phyloP scores from a whole-genome alignment of 306 rosid genomes.

The Dryas drummondii region DNA sequence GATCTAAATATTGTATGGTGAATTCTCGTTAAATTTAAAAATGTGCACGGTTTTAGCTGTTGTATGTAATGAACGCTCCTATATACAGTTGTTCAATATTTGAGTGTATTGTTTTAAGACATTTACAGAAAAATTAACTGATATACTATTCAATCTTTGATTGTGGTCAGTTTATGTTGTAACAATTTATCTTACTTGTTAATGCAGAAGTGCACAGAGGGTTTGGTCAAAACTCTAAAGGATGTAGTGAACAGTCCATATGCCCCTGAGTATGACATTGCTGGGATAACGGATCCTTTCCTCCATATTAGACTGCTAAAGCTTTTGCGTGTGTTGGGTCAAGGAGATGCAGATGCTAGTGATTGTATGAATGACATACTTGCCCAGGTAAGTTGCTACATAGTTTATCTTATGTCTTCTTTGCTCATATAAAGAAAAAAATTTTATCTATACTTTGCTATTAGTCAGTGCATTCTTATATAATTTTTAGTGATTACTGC shows the following conservation, averaged over 20 bases:
- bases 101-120: neutral
- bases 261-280: constrained; percentile 93
- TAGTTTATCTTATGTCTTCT: constrained; percentile 10
- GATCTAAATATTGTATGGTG: neutral
- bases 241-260: constrained; percentile 91
- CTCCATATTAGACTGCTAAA: constrained; percentile 89
- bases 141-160: constrained; percentile 11
- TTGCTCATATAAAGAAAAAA: too few relatives aligned
- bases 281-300: constrained; percentile 97
- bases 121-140: constrained; percentile 21
- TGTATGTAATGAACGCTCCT: constrained; percentile 17
- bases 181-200: constrained; percentile 30
- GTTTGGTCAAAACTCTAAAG: constrained; percentile 80
- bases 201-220: constrained; percentile 83
- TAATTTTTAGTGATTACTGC: constrained; percentile 17
- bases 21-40: neutral
- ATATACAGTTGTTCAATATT: constrained; percentile 14
- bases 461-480: constrained; percentile 9
- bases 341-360: constrained; percentile 90
- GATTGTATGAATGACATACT: constrained; percentile 97
- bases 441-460: neutral
- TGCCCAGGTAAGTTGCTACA: constrained; percentile 75
- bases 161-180: constrained; percentile 23
- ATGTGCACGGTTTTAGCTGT: neutral
- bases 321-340: constrained; percentile 88